These are phyloP conservation scores for Aureobasidium sp. DNA, from an alignment of 2,329 filamentous ascomycete species.

Conservation along the genomic window DNA sequence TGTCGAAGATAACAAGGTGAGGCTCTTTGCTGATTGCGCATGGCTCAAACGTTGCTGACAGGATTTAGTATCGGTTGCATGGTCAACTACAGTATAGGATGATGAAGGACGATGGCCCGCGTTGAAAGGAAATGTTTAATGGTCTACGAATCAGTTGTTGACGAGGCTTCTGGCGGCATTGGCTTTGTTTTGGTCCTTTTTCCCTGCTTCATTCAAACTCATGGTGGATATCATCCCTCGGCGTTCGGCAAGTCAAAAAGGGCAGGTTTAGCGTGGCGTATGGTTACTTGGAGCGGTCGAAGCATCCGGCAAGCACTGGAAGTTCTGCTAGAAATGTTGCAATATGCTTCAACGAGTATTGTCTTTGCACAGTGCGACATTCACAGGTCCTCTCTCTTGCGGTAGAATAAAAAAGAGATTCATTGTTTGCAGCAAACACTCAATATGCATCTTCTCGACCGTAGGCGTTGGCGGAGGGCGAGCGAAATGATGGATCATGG, in stretches of 20 bases:
- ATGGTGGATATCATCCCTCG: constrained; percentile 2
- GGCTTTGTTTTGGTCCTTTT: neutral
- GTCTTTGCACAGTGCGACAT: too few species aligned
- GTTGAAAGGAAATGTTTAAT: constrained; percentile 8
- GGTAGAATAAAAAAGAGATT: neutral
- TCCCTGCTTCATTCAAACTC: neutral
- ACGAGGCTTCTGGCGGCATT: neutral
- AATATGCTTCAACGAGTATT: neutral
- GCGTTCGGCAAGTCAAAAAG: constrained; percentile 10
- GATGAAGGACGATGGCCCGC: neutral
- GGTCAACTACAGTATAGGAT: neutral
- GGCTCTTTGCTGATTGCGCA: neutral
- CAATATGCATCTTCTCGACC: neutral
- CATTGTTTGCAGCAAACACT: neutral
- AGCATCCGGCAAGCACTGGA: neutral
- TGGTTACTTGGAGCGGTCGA: constrained; percentile 1
- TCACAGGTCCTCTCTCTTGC: neutral
- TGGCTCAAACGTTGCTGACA: neutral
- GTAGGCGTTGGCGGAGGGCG: neutral
- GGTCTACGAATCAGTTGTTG: constrained; percentile 4
- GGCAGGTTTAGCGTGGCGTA: constrained; percentile 11
- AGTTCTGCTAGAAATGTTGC: neutral
- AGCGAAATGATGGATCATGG: neutral
- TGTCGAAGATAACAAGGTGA: constrained; percentile 34
- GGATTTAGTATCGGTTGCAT: neutral